These are phyloP conservation scores for Populus euphratica DNA, from an alignment of 345 rosid species.

Conservation along the genomic window DNA sequence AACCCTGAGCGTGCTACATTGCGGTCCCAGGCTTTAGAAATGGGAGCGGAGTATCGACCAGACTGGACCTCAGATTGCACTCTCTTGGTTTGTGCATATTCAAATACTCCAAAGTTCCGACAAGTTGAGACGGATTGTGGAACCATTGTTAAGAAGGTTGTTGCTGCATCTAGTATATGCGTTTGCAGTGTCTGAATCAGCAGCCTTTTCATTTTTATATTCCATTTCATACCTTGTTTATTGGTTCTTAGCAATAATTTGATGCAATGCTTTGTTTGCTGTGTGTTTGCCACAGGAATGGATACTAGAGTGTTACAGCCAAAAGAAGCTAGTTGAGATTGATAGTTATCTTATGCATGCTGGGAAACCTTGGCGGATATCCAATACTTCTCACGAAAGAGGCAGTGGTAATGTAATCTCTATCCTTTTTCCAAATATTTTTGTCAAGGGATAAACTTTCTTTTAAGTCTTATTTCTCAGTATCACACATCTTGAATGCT, in stretches of 20 bases:
- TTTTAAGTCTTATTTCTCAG: too few species aligned
- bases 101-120: conserved; percentile 83
- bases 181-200: background rate
- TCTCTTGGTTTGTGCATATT: conserved; percentile 77
- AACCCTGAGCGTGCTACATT: conserved; percentile 78
- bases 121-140: conserved; percentile 74
- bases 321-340: conserved; percentile 70
- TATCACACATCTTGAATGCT: background rate
- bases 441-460: background rate
- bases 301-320: conserved; percentile 66
- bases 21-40: conserved; percentile 74
- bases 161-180: too few species aligned
- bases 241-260: background rate
- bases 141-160: conserved; percentile 77
- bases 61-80: conserved; percentile 84
- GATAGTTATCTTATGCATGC: conserved; percentile 76
- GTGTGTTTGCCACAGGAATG: conserved; percentile 52
- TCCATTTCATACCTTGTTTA: background rate
- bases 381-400: conserved; percentile 23
- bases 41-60: conserved; percentile 80
- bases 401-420: conserved; percentile 34
- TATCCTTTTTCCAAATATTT: background rate
- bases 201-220: too few species aligned
- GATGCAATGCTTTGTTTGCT: conserved; percentile 12
- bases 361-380: conserved; percentile 85